phyloP scores from a whole-genome alignment of 2,329 filamentous ascomycete genomes.

The Fusarium sp. region DNA sequence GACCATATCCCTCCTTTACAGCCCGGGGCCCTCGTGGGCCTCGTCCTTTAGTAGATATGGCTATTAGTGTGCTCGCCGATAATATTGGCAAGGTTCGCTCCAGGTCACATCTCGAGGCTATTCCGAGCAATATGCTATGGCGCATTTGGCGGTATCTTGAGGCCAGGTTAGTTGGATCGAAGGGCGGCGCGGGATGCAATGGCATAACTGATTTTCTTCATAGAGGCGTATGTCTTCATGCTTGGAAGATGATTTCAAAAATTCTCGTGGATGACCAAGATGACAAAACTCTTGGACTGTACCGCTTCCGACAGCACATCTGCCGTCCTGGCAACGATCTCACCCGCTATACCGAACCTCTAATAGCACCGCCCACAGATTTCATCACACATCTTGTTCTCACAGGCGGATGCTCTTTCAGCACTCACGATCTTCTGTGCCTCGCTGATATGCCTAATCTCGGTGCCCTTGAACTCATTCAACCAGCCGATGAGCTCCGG shows the following conservation, averaged over 20 bases:
- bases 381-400: slow-evolving; percentile 58
- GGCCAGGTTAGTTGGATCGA: slow-evolving; percentile 49
- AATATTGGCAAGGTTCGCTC: slow-evolving; percentile 52
- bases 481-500: slow-evolving; percentile 49
- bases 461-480: slow-evolving; percentile 60
- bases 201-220: neutral
- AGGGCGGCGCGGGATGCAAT: slow-evolving; percentile 1
- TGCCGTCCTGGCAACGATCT: slow-evolving; percentile 52
- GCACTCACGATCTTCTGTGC: slow-evolving; percentile 53
- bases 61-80: slow-evolving; percentile 52
- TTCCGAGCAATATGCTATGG: slow-evolving; percentile 52
- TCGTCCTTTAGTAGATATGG: slow-evolving; percentile 54
- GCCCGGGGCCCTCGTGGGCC: slow-evolving; percentile 48
- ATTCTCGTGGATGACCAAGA: slow-evolving; percentile 48
- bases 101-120: slow-evolving; percentile 48
- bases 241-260: slow-evolving; percentile 55
- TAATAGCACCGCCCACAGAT: slow-evolving; percentile 51
- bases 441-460: slow-evolving; percentile 59
- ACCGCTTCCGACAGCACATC: slow-evolving; percentile 55
- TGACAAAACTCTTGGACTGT: slow-evolving; percentile 52
- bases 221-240: slow-evolving; percentile 54
- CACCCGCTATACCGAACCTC: slow-evolving; percentile 51
- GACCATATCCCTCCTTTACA: slow-evolving; percentile 45
- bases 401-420: slow-evolving; percentile 51
- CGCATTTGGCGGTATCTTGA: slow-evolving; percentile 56